Conservation (phyloP, 176 grass and related monocot species). For the Tuctoria greenei region DNA sequence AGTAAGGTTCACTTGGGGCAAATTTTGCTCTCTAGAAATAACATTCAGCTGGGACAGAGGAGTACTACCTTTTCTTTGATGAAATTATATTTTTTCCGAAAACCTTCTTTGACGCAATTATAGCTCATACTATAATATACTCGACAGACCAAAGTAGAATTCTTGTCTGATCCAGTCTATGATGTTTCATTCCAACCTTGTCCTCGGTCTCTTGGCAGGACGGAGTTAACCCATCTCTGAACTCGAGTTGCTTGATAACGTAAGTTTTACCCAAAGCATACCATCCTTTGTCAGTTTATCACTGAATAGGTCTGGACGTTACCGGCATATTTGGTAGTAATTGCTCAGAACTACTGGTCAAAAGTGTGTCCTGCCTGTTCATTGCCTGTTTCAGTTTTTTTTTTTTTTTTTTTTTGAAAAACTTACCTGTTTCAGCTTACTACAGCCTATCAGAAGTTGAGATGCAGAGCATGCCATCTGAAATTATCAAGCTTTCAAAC, state of each 20-base stretch:
- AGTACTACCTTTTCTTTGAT: too few relatives aligned
- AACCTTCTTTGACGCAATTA: neutral
- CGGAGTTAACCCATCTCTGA: neutral
- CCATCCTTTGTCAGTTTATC: neutral
- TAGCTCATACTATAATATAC: neutral
- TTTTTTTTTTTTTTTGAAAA: too few relatives aligned
- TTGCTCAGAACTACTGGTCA: neutral
- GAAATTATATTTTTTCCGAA: too few relatives aligned
- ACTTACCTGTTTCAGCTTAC: neutral
- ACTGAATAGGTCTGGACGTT: slow-evolving; percentile 1
- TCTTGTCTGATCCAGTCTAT: neutral
- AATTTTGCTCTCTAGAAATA: too few relatives aligned
- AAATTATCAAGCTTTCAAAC: slow-evolving; percentile 4
- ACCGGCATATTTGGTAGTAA: neutral
- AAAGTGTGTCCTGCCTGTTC: neutral
- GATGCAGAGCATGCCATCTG: neutral
- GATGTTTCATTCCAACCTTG: neutral
- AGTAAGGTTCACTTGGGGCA: too few relatives aligned
- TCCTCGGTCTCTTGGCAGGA: slow-evolving; percentile 9
- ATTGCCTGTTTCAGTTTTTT: neutral
- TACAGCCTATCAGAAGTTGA: neutral
- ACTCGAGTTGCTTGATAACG: neutral
- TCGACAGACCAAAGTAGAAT: neutral
- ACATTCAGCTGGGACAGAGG: too few relatives aligned
- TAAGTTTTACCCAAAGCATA: slow-evolving; percentile 8